A percentile compares a stretch with the other conserved stretches of the same genome.
phyloP scores from a whole-genome alignment of 1,284 basidiomycete genomes.

The Microbotryum scabiosae region DNA sequence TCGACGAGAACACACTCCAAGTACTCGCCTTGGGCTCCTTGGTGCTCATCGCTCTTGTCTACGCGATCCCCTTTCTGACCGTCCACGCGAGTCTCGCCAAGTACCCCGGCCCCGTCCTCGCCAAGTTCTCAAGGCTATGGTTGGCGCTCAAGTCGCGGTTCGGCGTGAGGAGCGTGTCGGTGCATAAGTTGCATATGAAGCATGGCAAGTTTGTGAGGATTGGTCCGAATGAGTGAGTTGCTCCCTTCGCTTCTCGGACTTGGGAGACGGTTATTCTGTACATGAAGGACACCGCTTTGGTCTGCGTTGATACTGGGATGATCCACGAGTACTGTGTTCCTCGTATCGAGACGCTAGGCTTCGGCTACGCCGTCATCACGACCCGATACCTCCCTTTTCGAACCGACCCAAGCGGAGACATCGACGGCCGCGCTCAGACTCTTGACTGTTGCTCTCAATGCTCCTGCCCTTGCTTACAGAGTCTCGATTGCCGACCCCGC shows the following conservation, averaged over 20 bases:
- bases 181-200: conserved; percentile 67
- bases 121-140: conserved; percentile 70
- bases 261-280: no score
- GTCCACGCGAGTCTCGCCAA: conserved; percentile 11
- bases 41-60: conserved; percentile 20
- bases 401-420: no score
- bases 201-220: conserved; percentile 75
- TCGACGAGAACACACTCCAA: conserved; percentile 7
- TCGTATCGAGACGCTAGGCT: no score
- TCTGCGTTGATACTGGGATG: no score
- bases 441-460: no score
- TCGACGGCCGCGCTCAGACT: no score
- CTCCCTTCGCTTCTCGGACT: no score
- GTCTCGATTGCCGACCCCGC: conserved; percentile 70
- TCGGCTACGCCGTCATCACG: no score
- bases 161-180: conserved; percentile 65
- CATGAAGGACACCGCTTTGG: no score
- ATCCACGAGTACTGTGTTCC: no score
- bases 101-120: conserved; percentile 64
- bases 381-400: no score
- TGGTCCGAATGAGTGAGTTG: conserved; percentile 54
- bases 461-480: conserved; percentile 43
- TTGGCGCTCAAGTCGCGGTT: conserved; percentile 55
- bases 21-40: conserved; percentile 16
- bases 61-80: conserved; percentile 28